phyloP scores from a whole-genome alignment of 768 basidiomycete genomes.

The Boletus reticuloceps region DNA sequence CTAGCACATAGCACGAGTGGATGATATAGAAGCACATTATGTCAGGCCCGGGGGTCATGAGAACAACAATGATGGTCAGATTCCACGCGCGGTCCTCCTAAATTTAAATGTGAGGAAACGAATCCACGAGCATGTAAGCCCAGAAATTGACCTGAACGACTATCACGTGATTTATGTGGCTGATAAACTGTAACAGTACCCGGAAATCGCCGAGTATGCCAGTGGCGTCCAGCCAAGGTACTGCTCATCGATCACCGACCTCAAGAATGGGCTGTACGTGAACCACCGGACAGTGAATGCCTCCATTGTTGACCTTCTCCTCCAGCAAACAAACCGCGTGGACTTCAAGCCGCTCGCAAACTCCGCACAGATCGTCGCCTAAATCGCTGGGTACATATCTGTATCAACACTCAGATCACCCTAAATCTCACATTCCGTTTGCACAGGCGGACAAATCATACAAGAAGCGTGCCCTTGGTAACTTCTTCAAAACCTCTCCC shows the following conservation, averaged over 20 bases:
- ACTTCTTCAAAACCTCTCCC: constrained; percentile 99
- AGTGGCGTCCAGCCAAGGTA: constrained; percentile 7
- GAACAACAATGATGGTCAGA: too few species aligned
- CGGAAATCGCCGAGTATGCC: constrained; percentile 30
- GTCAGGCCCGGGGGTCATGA: too few species aligned
- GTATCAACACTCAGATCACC: neutral
- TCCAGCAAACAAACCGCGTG: constrained; percentile 97
- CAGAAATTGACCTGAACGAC: too few species aligned
- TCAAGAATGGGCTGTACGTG: constrained; percentile 85
- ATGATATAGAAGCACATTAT: too few species aligned
- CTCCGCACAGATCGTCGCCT: constrained; percentile 90
- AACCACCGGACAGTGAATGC: constrained; percentile 11
- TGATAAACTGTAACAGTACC: constrained; percentile 43
- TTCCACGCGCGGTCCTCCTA: too few species aligned
- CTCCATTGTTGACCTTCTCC: constrained; percentile 7
- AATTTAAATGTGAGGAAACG: too few species aligned
- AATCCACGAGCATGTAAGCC: too few species aligned
- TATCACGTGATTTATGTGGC: constrained; percentile 24
- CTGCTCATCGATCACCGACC: constrained; percentile 47
- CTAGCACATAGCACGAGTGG: too few species aligned
- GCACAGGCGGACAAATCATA: constrained; percentile 93
- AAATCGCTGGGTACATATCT: constrained; percentile 88
- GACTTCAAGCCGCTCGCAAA: constrained; percentile 98
- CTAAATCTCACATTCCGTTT: constrained; percentile 14
- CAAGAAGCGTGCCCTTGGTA: constrained; percentile 99